These are phyloP conservation scores for Kluyveromyces wickerhamii DNA, from an alignment of 805 yeast genomes.

Conservation along the genomic window DNA sequence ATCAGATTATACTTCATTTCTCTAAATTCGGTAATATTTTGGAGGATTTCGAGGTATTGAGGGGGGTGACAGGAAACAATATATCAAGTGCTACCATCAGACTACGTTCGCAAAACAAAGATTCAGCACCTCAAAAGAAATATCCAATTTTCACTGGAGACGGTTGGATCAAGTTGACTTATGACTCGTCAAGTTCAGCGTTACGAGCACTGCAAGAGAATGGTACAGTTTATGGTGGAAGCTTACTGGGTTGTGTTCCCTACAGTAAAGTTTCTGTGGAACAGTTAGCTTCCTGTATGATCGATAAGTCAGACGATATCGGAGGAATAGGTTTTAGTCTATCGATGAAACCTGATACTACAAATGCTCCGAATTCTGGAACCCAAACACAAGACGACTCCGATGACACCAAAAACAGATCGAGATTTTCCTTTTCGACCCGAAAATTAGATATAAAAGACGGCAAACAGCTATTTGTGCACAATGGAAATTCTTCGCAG, in stretches of 20 bases:
- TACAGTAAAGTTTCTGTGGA: slow-evolving; percentile 55
- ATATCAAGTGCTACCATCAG: slow-evolving; percentile 18
- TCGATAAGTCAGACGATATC: slow-evolving; percentile 25
- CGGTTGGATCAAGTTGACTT: slow-evolving; percentile 89
- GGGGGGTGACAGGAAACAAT: slow-evolving; percentile 28
- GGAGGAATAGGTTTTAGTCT: slow-evolving; percentile 17
- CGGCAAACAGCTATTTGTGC: slow-evolving; percentile 36
- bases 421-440: slow-evolving; percentile 10
- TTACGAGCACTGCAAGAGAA: slow-evolving; percentile 79
- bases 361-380: slow-evolving; percentile 11
- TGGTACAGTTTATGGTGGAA: slow-evolving; percentile 62
- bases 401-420: slow-evolving; percentile 6
- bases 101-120: slow-evolving; percentile 12
- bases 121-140: slow-evolving; percentile 19
- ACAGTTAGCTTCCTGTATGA: slow-evolving; percentile 38
- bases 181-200: slow-evolving; percentile 66
- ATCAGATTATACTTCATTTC: slow-evolving; percentile 61
- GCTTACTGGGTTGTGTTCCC: slow-evolving; percentile 60
- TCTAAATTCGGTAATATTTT: slow-evolving; percentile 70
- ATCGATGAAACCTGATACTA: slow-evolving; percentile 6
- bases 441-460: slow-evolving; percentile 33
- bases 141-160: slow-evolving; percentile 76
- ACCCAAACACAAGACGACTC: slow-evolving; percentile 8
- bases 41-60: slow-evolving; percentile 56
- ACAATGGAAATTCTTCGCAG: slow-evolving; percentile 13